Evolutionary conservation across 1,284 basidiomycete species (phyloP).

Genomic region (Fomitopsis schrenkii): DNA sequence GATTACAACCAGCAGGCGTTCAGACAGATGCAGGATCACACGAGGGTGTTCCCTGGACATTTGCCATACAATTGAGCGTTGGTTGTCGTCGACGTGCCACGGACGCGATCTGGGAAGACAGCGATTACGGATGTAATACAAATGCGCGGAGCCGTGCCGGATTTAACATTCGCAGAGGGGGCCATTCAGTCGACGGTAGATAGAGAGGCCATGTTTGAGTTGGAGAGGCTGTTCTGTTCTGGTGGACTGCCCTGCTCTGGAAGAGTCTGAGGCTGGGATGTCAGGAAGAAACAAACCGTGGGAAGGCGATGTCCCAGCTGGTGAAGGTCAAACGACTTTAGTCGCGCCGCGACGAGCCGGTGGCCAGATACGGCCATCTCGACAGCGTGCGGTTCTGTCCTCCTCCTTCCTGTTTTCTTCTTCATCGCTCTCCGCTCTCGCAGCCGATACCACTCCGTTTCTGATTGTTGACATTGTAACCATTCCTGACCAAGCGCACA

Average conservation of each 20-base stretch:
- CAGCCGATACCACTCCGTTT: slow-evolving; percentile 10
- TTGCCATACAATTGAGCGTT: background rate
- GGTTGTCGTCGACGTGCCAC: background rate
- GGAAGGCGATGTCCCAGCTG: background rate
- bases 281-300: background rate
- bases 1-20: background rate
- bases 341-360: slow-evolving; percentile 7
- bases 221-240: background rate
- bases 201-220: background rate
- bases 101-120: background rate
- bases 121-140: background rate
- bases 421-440: slow-evolving; percentile 17
- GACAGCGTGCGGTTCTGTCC: slow-evolving; percentile 23
- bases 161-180: background rate
- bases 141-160: background rate
- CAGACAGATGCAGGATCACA: background rate
- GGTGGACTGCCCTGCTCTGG: background rate
- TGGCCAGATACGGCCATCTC: slow-evolving; percentile 7
- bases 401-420: slow-evolving; percentile 20
- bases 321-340: slow-evolving; percentile 1
- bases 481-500: slow-evolving; percentile 6
- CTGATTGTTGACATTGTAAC: slow-evolving; percentile 3
- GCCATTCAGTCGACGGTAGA: background rate
- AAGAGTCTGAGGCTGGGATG: background rate
- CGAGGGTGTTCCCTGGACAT: background rate